These are phyloP conservation scores for Phellopilus nigrolimitatus DNA, from an alignment of 1,284 basidiomycete genomes.

Conservation along the genomic window DNA sequence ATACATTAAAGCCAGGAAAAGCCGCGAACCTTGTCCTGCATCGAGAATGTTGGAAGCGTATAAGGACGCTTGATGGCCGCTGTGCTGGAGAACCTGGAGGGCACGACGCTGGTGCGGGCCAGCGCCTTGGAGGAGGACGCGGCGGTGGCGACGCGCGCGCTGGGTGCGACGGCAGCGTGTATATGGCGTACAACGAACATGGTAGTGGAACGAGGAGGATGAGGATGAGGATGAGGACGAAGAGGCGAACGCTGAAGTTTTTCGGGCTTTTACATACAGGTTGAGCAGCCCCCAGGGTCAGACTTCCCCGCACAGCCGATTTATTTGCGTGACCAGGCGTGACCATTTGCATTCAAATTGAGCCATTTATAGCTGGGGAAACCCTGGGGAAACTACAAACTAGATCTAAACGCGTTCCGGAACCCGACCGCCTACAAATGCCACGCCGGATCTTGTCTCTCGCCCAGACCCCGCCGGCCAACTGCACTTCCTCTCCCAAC, in stretches of 20 bases:
- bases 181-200: slow-evolving; percentile 1
- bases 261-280: not conserved
- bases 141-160: not conserved
- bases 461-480: not conserved
- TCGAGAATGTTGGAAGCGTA: slow-evolving; percentile 59
- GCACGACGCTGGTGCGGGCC: not conserved
- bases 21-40: slow-evolving; percentile 57
- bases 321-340: too few species aligned
- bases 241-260: not conserved
- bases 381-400: too few species aligned
- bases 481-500: too few species aligned
- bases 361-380: too few species aligned
- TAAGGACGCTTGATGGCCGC: slow-evolving; percentile 27
- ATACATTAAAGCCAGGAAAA: not conserved
- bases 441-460: not conserved
- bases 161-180: not conserved
- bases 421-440: not conserved
- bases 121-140: not conserved
- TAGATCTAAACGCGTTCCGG: too few species aligned
- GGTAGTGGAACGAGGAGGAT: not conserved
- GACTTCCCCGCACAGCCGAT: too few species aligned
- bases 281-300: too few species aligned
- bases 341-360: too few species aligned
- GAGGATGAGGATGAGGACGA: not conserved
- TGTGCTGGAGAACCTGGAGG: slow-evolving; percentile 11